Percentiles rank a stretch among this genome's conserved stretches.
These are phyloP conservation scores for Eimeria acervulina DNA, from an alignment of 169 alveolate genomes.

Conservation along the genomic window DNA sequence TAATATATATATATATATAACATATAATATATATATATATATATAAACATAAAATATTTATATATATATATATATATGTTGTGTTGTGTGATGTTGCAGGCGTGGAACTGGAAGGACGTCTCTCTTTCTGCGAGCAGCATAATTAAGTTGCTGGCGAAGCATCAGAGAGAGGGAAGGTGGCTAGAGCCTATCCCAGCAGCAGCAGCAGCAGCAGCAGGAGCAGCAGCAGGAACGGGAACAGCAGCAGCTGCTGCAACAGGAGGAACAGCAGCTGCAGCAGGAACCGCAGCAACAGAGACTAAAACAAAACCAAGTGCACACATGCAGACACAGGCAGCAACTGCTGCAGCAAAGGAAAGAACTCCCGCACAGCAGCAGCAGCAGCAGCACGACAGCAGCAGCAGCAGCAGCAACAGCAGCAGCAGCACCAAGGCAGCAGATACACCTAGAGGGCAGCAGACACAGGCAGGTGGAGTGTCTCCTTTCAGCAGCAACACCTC, in stretches of 20 bases:
- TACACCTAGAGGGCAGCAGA: conserved; percentile 17
- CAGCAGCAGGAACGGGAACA: neutral
- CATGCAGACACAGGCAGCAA: neutral
- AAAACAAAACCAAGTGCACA: neutral
- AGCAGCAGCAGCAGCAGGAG: conserved; percentile 16
- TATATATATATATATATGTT: neutral
- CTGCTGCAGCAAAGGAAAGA: neutral
- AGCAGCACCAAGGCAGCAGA: conserved; percentile 1
- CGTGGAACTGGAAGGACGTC: conserved; percentile 78
- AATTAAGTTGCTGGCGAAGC: conserved; percentile 64
- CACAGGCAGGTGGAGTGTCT: neutral
- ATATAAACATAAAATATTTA: neutral
- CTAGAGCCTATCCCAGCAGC: conserved; percentile 26
- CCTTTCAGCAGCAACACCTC: conserved; percentile 45
- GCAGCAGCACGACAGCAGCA: neutral
- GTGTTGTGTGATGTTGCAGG: conserved; percentile 30
- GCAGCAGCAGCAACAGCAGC: conserved; percentile 13
- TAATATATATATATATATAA: neutral
- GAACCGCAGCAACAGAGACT: neutral
- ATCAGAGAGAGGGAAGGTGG: conserved; percentile 72
- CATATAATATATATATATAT: neutral
- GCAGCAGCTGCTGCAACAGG: neutral
- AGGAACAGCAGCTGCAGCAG: conserved; percentile 28
- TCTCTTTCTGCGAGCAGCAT: conserved; percentile 77
- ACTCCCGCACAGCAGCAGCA: conserved; percentile 64